These are phyloP conservation scores for Endoconidiophora laricicola DNA, from an alignment of 2,329 filamentous ascomycete species.

Conservation along the genomic window DNA sequence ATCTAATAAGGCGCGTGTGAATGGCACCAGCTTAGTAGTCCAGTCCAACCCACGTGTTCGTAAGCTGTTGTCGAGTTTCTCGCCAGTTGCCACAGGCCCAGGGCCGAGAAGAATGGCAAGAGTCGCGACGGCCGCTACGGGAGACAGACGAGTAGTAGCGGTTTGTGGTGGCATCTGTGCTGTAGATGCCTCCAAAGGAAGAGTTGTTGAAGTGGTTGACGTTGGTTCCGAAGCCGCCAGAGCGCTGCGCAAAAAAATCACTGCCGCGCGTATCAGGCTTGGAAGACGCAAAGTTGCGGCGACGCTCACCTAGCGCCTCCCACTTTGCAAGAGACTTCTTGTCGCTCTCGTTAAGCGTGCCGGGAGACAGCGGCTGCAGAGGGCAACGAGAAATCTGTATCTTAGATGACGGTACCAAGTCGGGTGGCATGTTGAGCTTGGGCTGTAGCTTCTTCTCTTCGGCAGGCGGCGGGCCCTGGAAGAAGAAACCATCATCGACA, in stretches of 20 bases:
- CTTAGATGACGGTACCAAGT: conserved; percentile 20
- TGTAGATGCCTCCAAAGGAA: conserved; percentile 2
- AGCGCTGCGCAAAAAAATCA: neutral
- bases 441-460: neutral
- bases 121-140: conserved; percentile 5
- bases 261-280: neutral
- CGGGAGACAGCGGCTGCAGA: neutral
- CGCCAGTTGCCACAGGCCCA: conserved; percentile 13
- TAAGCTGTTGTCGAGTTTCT: conserved; percentile 10
- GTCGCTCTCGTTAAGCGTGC: neutral
- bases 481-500: conserved; percentile 55
- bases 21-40: conserved; percentile 9
- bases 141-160: conserved; percentile 1
- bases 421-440: neutral
- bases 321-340: conserved; percentile 58
- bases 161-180: conserved; percentile 1
- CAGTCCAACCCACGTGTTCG: conserved; percentile 12
- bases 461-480: conserved; percentile 35
- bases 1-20: conserved; percentile 16
- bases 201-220: neutral
- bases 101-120: conserved; percentile 4
- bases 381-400: neutral
- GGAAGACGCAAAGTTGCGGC: conserved; percentile 38
- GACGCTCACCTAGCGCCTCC: conserved; percentile 70
- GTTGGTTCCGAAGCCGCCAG: neutral